A percentile compares a stretch with the other conserved stretches of the same genome.
Evolutionary conservation across 345 rosid genomes (phyloP).

Genomic region (Sapria himalayana): DNA sequence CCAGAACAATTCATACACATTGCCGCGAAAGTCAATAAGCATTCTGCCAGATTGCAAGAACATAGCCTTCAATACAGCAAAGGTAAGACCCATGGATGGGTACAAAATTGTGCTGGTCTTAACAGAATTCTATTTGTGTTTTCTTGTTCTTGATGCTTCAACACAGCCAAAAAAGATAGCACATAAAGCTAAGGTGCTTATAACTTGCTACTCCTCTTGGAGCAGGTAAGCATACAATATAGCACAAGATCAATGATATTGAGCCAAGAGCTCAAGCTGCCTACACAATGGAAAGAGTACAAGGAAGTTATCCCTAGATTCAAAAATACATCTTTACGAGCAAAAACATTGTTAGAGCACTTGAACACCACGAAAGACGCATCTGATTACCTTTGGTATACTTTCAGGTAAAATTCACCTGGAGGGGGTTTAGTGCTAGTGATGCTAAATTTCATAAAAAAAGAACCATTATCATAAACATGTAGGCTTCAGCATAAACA

Average conservation of each 20-base stretch:
- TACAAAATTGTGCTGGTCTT: not conserved
- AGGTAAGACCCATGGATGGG: slow-evolving; percentile 17
- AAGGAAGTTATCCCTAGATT: slow-evolving; percentile 32
- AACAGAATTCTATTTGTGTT: too few relatives aligned
- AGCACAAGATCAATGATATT: slow-evolving; percentile 26
- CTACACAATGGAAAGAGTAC: slow-evolving; percentile 28
- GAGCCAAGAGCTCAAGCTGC: slow-evolving; percentile 17
- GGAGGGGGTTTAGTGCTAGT: too few relatives aligned
- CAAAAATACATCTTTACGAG: slow-evolving; percentile 23
- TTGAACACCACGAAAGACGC: slow-evolving; percentile 44
- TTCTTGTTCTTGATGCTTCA: too few relatives aligned
- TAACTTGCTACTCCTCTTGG: not conserved
- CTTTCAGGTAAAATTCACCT: slow-evolving; percentile 34
- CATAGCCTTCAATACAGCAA: slow-evolving; percentile 48
- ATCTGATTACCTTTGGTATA: slow-evolving; percentile 81
- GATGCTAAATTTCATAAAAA: too few relatives aligned
- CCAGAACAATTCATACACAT: slow-evolving; percentile 20
- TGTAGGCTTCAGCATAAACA: slow-evolving; percentile 24
- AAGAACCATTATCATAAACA: too few relatives aligned
- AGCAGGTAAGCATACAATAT: slow-evolving; percentile 32
- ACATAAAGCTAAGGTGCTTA: not conserved
- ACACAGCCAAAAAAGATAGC: too few relatives aligned
- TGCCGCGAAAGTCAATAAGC: slow-evolving; percentile 52
- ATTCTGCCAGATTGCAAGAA: slow-evolving; percentile 57
- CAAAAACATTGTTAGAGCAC: slow-evolving; percentile 42